Base-by-base conservation (phyloP, 371 early-diverging fungal species). In the Mucor circinelloides region DNA sequence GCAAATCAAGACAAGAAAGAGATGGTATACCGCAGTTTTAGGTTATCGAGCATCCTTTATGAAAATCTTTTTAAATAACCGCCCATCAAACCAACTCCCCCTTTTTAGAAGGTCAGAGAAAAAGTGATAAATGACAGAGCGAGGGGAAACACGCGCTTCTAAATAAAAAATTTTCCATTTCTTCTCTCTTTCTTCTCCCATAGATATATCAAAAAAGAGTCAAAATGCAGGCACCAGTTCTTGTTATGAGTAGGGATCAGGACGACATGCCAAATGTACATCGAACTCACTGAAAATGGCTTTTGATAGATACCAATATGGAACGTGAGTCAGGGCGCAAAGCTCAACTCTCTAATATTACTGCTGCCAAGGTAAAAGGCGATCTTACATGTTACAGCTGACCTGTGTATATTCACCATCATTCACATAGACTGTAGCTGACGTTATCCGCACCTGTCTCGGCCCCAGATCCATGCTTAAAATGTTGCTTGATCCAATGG, bases 401-500 rank as follows among this genome's bases (percentile, higher is more conserved):
- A 36, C 6, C 46, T 19, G 8, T 19, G 19, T 23, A 8, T 25
- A 23, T 9, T 23, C 23, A 40, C 10, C 23, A 23, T 21, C 25
- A 3, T 23, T 42, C 27, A 17, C 34, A 13, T 79, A 95, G 94
- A 96, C 97, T 28, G 95, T 99, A 38, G 92, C 98, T 31, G 98
- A 98, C 80, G 94, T 99, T 72, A 97, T 99, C 75, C 96, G 97
- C 73, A 99, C 99, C 40, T 99, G 99, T 83, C 90, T 99, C 48
- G 99, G 99, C 40, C 99, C 99, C 27, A 91, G 96, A 58, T 95
- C 99, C 28, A 99, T 99, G 99, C 91, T 99, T 65, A 99, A 99
- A 86, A 99, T 99, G 99, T 86, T 99, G 67, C 84, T 99, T 69
- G 99, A 99, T 80, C 98, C 99, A 55, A 99, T 99, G 97, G 99